Conservation (phyloP, 768 basidiomycete genomes). For the Suillus spraguei region DNA sequence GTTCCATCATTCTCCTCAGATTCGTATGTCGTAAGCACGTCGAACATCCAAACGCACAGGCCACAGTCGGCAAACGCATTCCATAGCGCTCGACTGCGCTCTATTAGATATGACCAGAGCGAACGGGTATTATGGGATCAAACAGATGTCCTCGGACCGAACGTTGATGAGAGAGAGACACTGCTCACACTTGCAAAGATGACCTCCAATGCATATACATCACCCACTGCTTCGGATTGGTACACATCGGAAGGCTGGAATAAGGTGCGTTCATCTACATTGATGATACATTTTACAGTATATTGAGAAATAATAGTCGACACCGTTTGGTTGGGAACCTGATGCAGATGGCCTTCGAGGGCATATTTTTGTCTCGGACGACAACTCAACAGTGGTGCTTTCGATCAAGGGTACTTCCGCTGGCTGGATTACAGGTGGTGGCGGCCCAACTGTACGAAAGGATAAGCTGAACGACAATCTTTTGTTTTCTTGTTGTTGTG, state of each 20-base stretch:
- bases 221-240: constrained; percentile 61
- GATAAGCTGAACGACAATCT: constrained; percentile 96
- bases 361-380: constrained; percentile 82
- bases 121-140: constrained; percentile 61
- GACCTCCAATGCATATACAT: constrained; percentile 80
- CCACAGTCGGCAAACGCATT: constrained; percentile 46
- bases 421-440: constrained; percentile 62
- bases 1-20: constrained; percentile 18
- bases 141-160: constrained; percentile 65
- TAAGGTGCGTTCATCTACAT: constrained; percentile 38
- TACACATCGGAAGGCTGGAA: constrained; percentile 73
- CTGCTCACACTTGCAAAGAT: constrained; percentile 85
- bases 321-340: constrained; percentile 89
- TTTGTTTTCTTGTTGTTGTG: constrained; percentile 97
- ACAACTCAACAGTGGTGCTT: constrained; percentile 85
- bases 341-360: constrained; percentile 91
- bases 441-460: constrained; percentile 82
- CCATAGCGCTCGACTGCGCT: constrained; percentile 37
- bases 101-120: constrained; percentile 41
- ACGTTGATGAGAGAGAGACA: constrained; percentile 71
- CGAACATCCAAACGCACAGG: constrained; percentile 41
- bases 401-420: constrained; percentile 95
- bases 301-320: constrained; percentile 40
- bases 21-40: constrained; percentile 45
- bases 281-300: not conserved